Evolutionary conservation across 2,329 filamentous ascomycete species (phyloP).

Genomic region (Xylaria sp.): DNA sequence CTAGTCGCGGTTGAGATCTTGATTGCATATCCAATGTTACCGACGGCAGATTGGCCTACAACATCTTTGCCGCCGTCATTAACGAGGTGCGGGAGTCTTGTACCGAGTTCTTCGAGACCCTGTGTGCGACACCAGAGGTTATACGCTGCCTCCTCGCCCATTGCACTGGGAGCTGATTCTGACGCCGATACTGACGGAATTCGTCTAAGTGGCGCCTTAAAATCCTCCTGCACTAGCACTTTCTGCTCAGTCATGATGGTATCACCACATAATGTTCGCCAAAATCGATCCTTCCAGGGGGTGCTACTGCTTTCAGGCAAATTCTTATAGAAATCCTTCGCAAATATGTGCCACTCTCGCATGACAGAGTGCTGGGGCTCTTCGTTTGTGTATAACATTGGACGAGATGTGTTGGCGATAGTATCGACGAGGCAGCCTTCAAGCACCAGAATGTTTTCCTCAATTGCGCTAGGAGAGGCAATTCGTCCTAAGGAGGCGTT

Average conservation of each 20-base stretch:
- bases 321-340: slow-evolving; percentile 2
- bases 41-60: neutral
- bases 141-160: slow-evolving; percentile 11
- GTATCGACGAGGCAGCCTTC: slow-evolving; percentile 25
- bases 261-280: slow-evolving; percentile 29
- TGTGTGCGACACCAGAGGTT: slow-evolving; percentile 25
- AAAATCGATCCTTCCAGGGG: slow-evolving; percentile 25
- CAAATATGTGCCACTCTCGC: slow-evolving; percentile 24
- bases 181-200: slow-evolving; percentile 6
- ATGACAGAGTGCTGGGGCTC: neutral
- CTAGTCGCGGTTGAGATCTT: slow-evolving; percentile 24
- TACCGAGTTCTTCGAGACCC: slow-evolving; percentile 10
- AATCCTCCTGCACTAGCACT: slow-evolving; percentile 14
- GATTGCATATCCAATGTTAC: slow-evolving; percentile 21
- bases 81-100: neutral
- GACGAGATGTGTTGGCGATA: neutral
- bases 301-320: no score
- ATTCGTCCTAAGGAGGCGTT: slow-evolving; percentile 10
- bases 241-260: slow-evolving; percentile 20
- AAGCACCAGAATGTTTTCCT: slow-evolving; percentile 25
- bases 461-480: slow-evolving; percentile 7
- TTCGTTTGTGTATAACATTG: slow-evolving; percentile 9
- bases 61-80: neutral
- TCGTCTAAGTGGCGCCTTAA: slow-evolving; percentile 12
- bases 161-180: neutral